Base-by-base conservation (phyloP, 208 protist genomes). In the Crithidia brevicula region DNA sequence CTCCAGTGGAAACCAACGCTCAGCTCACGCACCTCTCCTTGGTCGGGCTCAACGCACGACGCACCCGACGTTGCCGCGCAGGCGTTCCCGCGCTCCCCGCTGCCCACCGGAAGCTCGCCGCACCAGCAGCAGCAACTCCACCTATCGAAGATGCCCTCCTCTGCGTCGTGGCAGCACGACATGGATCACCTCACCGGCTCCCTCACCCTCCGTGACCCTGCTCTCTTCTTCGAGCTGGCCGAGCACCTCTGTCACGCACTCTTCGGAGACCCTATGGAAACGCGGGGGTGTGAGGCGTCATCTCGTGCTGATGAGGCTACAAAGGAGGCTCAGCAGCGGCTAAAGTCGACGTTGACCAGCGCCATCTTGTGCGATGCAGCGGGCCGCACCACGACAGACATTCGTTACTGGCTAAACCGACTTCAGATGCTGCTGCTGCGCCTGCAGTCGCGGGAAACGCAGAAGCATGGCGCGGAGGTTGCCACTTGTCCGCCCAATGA, bases 331-430 rank as follows among this genome's bases (percentile, higher is more conserved):
- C n/a, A n/a, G n/a, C n/a, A n/a, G n/a, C n/a, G n/a, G n/a, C n/a
- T n/a, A n/a, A n/a, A 10, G n/a, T 2, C 30, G n/a, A 38, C 5
- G 16, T n/a, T 54, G 38, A 6, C 49, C 13, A 23, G 11, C 11
- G 56, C 46, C 5, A 22, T 66, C 13, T 60, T 49, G 27, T 45
- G 20, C 40, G 58, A 74, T 15, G 77, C 73, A 9, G 77, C 64
- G 3, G n/a, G 25, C 36, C 15, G 56, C n/a, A 72, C 67, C 42
- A 85, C 74, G 11, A 80, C 76, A 20, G 88, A 94, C 64, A 76
- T 91, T 16, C 85, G 88, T 23, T 76, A 77, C 34, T 94, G 88
- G 88, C 43, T 91, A 46, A 89, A 90, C 54, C 82, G 72, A 15
- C 79, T 94, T 16, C 85, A 94, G 51, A 77, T 82, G 70, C 67